Percentiles rank a stretch among this genome's conserved stretches.
These are phyloP conservation scores for Ceratobasidium sp. DNA, from an alignment of 1,284 basidiomycete species.

Conservation along the genomic window DNA sequence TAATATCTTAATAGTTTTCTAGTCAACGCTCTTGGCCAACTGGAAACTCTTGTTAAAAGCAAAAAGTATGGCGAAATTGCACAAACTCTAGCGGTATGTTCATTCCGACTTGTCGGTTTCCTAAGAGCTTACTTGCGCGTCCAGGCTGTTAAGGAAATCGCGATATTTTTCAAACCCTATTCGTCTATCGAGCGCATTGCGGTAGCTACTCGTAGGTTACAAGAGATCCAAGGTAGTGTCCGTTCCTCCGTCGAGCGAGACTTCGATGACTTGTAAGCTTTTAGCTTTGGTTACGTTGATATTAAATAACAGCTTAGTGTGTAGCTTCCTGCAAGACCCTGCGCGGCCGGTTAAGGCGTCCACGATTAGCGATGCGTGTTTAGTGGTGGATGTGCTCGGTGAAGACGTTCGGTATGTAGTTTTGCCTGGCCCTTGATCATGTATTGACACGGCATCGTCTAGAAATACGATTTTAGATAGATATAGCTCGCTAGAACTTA, in stretches of 20 bases:
- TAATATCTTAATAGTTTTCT: constrained; percentile 4
- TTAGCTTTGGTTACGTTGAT: neutral
- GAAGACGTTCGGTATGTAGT: constrained; percentile 75
- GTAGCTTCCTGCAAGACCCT: constrained; percentile 84
- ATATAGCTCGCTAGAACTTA: constrained; percentile 91
- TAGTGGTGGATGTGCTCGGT: constrained; percentile 89
- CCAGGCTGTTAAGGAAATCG: constrained; percentile 90
- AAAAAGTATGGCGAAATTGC: constrained; percentile 88
- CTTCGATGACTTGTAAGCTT: constrained; percentile 88
- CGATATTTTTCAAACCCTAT: constrained; percentile 81
- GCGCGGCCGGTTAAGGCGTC: constrained; percentile 74
- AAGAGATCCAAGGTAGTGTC: constrained; percentile 82
- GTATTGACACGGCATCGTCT: neutral
- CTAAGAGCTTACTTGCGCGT: neutral
- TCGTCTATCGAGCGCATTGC: constrained; percentile 81
- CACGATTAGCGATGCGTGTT: constrained; percentile 82
- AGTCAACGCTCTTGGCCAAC: constrained; percentile 88
- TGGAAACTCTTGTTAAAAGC: constrained; percentile 83
- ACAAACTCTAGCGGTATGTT: constrained; percentile 79
- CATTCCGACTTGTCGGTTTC: neutral
- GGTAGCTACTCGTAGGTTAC: constrained; percentile 81
- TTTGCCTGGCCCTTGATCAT: neutral
- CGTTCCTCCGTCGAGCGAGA: constrained; percentile 85
- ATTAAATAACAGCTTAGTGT: constrained; percentile 38
- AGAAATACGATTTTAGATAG: constrained; percentile 84